phyloP scores from a whole-genome alignment of 768 basidiomycete genomes.

The Suillus luteus region DNA sequence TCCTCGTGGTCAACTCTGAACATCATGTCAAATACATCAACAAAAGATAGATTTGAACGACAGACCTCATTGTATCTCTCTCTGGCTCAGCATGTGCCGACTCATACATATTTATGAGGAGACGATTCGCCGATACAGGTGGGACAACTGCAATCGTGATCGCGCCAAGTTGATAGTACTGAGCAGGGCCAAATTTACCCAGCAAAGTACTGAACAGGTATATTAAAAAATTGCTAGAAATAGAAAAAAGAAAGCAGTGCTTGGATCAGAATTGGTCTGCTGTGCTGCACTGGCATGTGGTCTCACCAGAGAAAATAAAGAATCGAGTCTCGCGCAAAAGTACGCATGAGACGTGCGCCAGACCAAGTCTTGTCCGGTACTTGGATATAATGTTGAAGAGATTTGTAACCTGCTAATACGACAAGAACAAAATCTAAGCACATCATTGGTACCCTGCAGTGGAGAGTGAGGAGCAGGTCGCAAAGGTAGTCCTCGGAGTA shows the following conservation, averaged over 20 bases:
- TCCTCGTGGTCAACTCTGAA: not conserved
- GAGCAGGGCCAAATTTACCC: slow-evolving; percentile 1
- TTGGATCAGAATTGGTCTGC: not conserved
- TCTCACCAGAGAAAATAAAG: slow-evolving; percentile 13
- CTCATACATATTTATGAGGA: not conserved
- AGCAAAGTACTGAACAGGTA: slow-evolving; percentile 7
- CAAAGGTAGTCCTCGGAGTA: not conserved
- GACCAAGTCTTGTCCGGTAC: slow-evolving; percentile 11
- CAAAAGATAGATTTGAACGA: not conserved
- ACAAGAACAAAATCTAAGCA: slow-evolving; percentile 11
- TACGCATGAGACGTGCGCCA: slow-evolving; percentile 11
- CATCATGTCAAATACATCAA: not conserved
- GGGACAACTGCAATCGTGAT: slow-evolving; percentile 8
- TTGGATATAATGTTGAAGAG: slow-evolving; percentile 11
- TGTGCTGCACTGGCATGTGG: not conserved
- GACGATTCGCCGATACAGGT: slow-evolving; percentile 3
- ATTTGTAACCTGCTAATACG: slow-evolving; percentile 11
- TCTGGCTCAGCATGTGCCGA: not conserved
- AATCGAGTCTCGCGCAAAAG: slow-evolving; percentile 11
- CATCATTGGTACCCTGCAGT: slow-evolving; percentile 9
- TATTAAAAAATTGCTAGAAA: slow-evolving; percentile 9
- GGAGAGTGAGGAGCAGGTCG: not conserved
- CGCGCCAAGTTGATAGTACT: slow-evolving; percentile 6
- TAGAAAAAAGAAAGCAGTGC: no score
- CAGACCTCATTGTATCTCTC: not conserved